Percentiles rank a stretch among this genome's conserved stretches.
These are phyloP conservation scores for Lepidopterella palustris DNA, from an alignment of 495 filamentous ascomycete species.

Conservation along the genomic window DNA sequence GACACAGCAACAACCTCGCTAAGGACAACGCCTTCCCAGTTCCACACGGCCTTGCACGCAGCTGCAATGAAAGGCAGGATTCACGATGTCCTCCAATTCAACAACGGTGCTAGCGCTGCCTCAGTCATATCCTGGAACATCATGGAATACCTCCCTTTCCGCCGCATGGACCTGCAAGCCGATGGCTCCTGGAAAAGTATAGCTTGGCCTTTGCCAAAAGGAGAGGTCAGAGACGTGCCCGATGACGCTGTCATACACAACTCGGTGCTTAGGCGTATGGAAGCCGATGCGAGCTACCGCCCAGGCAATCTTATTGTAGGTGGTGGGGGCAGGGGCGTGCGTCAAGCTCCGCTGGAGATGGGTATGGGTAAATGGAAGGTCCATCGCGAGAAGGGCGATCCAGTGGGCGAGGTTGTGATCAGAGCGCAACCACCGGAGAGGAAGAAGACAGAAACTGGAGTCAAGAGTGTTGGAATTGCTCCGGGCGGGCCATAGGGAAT, in stretches of 20 bases:
- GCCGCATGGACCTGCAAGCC: slow-evolving; percentile 68
- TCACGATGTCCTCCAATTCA: slow-evolving; percentile 69
- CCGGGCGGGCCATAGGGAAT: slow-evolving; percentile 17
- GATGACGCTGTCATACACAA: slow-evolving; percentile 62
- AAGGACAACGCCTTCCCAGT: slow-evolving; percentile 14
- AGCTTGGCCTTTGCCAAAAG: slow-evolving; percentile 69
- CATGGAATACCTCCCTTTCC: slow-evolving; percentile 82
- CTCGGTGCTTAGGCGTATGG: slow-evolving; percentile 68
- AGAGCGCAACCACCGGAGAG: slow-evolving; percentile 17
- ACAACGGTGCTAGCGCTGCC: slow-evolving; percentile 50
- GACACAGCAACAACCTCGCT: not conserved
- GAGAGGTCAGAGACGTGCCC: slow-evolving; percentile 77
- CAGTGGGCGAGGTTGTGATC: slow-evolving; percentile 49
- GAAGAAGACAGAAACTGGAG: slow-evolving; percentile 3
- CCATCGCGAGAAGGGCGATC: slow-evolving; percentile 54
- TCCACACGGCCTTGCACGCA: slow-evolving; percentile 51
- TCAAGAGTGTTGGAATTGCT: not conserved
- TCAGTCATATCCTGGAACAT: slow-evolving; percentile 69
- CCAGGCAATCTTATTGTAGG: slow-evolving; percentile 79
- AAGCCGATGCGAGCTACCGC: slow-evolving; percentile 56
- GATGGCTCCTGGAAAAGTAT: slow-evolving; percentile 80
- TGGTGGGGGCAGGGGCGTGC: slow-evolving; percentile 67
- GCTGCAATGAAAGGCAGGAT: slow-evolving; percentile 56
- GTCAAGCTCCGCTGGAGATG: slow-evolving; percentile 50
- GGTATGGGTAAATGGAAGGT: slow-evolving; percentile 74